Conservation (phyloP, 768 basidiomycete species). For the Boletus reticulatus region DNA sequence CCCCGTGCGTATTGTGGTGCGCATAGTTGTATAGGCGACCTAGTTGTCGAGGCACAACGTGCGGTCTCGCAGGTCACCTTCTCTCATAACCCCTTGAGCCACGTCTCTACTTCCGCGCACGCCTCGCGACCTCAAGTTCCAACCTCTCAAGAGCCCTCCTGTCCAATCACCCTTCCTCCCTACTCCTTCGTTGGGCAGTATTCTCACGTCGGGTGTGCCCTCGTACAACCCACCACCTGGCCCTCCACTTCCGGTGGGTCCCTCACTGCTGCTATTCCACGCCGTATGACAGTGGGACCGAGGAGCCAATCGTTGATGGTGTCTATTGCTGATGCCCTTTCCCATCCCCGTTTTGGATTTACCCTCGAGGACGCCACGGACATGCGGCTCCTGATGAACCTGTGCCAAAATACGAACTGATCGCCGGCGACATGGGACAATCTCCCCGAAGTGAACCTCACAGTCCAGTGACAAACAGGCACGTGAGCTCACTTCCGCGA, state of each 20-base stretch:
- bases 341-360: constrained; percentile 22
- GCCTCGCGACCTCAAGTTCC: neutral
- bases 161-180: constrained; percentile 24
- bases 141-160: constrained; percentile 1
- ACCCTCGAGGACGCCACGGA: constrained; percentile 23
- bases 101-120: neutral
- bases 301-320: constrained; percentile 36
- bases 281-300: constrained; percentile 9
- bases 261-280: constrained; percentile 1
- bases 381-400: constrained; percentile 31
- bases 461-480: constrained; percentile 15
- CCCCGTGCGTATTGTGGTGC: constrained; percentile 70
- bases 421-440: constrained; percentile 3
- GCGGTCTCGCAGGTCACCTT: constrained; percentile 52
- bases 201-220: constrained; percentile 21
- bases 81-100: constrained; percentile 36
- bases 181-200: constrained; percentile 33
- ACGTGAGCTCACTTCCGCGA: constrained; percentile 1
- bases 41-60: constrained; percentile 62
- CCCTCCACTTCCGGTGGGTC: constrained; percentile 10
- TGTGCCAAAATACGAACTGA: constrained; percentile 36
- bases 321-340: constrained; percentile 37
- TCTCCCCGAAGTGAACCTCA: constrained; percentile 19
- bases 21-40: constrained; percentile 56
- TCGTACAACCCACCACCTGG: constrained; percentile 9